A percentile compares a stretch with the other conserved stretches of the same genome.
Evolutionary conservation across 805 yeast species (phyloP).

Genomic region (Babjeviella inositovora): DNA sequence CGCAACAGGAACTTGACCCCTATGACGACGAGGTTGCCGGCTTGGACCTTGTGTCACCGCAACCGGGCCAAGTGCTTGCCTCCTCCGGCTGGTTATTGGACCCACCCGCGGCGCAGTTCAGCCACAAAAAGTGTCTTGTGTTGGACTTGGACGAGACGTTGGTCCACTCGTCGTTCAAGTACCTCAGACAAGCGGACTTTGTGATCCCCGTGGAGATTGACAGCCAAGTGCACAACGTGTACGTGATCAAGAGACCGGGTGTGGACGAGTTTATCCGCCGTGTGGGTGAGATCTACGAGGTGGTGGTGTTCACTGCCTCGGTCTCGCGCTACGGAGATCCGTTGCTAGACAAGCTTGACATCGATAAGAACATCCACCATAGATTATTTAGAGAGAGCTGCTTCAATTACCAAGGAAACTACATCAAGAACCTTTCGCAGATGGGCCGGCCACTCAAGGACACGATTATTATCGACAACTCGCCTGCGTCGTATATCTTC

Average conservation of each 20-base stretch:
- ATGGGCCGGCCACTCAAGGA: constrained; percentile 85
- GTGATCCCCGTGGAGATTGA: constrained; percentile 97
- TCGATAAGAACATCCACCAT: constrained; percentile 62
- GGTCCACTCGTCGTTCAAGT: constrained; percentile 91
- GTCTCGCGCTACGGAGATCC: constrained; percentile 96
- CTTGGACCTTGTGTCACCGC: too few species aligned
- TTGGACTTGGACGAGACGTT: constrained; percentile 91
- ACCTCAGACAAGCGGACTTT: constrained; percentile 84
- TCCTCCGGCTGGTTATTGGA: constrained; percentile 54
- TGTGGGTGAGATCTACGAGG: constrained; percentile 82
- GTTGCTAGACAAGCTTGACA: constrained; percentile 72
- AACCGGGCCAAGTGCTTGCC: constrained; percentile 57
- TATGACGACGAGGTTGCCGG: too few species aligned
- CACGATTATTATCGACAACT: constrained; percentile 83
- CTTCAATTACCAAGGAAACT: constrained; percentile 85
- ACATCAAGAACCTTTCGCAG: constrained; percentile 84
- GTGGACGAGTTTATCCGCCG: constrained; percentile 80
- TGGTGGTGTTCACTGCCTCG: constrained; percentile 93
- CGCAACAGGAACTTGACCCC: background rate
- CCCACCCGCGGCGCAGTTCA: constrained; percentile 27
- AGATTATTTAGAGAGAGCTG: constrained; percentile 91
- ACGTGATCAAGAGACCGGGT: constrained; percentile 94
- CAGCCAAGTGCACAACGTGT: constrained; percentile 81
- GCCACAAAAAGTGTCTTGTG: constrained; percentile 69
- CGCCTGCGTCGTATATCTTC: constrained; percentile 95